Conservation (phyloP, 495 filamentous ascomycete species). For the Beverwykella pulmonaria region DNA sequence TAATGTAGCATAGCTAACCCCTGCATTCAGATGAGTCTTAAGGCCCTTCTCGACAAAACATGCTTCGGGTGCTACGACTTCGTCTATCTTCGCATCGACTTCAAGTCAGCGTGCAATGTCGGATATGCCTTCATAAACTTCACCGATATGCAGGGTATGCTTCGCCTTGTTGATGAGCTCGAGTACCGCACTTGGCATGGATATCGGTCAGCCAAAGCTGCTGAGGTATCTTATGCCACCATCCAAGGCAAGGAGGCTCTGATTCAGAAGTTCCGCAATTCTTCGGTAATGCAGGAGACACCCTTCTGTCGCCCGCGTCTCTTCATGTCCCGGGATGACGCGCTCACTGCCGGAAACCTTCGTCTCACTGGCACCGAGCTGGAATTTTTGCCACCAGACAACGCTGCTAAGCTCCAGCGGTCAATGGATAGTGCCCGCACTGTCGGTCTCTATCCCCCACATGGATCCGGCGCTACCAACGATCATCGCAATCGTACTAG, state of each 20-base stretch:
- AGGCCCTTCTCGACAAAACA: conserved; percentile 75
- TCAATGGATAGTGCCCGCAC: conserved; percentile 28
- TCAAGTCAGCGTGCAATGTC: conserved; percentile 61
- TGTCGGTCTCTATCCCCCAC: conserved; percentile 32
- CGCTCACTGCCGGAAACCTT: neutral
- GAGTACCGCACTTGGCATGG: conserved; percentile 62
- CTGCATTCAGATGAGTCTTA: conserved; percentile 61
- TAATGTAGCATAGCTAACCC: conserved; percentile 15
- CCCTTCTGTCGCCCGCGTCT: conserved; percentile 68
- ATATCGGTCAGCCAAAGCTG: conserved; percentile 65
- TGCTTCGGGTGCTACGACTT: conserved; percentile 87
- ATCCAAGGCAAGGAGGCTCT: conserved; percentile 90
- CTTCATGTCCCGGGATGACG: conserved; percentile 12
- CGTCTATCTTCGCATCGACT: conserved; percentile 86
- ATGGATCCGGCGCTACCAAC: neutral
- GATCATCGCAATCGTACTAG: conserved; percentile 15
- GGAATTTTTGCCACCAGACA: conserved; percentile 28
- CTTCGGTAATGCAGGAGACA: conserved; percentile 87
- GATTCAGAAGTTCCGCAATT: conserved; percentile 94
- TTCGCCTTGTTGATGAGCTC: conserved; percentile 26
- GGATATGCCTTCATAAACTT: conserved; percentile 99
- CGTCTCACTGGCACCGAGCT: conserved; percentile 13
- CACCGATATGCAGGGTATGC: conserved; percentile 63
- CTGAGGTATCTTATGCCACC: conserved; percentile 91
- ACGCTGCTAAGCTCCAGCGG: conserved; percentile 30